A percentile compares a stretch with the other conserved stretches of the same genome.
Conservation (phyloP, 805 yeast genomes). For the Alloascoidea africana region DNA sequence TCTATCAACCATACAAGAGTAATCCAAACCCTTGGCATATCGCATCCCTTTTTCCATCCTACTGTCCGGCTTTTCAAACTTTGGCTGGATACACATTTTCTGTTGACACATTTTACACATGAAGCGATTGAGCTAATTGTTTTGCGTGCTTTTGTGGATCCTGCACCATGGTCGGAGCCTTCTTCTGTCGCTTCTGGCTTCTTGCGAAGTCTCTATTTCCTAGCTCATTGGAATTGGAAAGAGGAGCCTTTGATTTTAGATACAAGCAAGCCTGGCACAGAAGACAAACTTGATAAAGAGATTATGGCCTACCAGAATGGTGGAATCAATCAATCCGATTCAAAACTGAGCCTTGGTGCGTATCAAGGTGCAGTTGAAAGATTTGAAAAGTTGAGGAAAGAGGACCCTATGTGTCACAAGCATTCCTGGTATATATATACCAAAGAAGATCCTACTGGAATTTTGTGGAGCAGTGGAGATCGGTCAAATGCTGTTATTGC, state of each 20-base stretch:
- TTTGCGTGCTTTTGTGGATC: slow-evolving; percentile 71
- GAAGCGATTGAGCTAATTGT: slow-evolving; percentile 76
- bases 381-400: slow-evolving; percentile 52
- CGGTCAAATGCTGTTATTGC: slow-evolving; percentile 55
- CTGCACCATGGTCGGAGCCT: slow-evolving; percentile 75
- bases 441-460: slow-evolving; percentile 76
- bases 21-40: slow-evolving; percentile 51
- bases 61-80: slow-evolving; percentile 73
- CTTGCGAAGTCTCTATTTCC: slow-evolving; percentile 49
- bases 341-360: slow-evolving; percentile 44
- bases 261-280: slow-evolving; percentile 30
- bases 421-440: slow-evolving; percentile 76
- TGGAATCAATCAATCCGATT: too few relatives aligned
- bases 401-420: slow-evolving; percentile 70
- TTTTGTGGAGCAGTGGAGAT: slow-evolving; percentile 48
- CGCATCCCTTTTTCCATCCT: slow-evolving; percentile 61
- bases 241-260: slow-evolving; percentile 77
- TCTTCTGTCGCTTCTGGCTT: slow-evolving; percentile 72
- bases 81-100: slow-evolving; percentile 79
- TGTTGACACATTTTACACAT: slow-evolving; percentile 57
- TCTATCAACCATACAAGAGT: slow-evolving; percentile 72
- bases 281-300: slow-evolving; percentile 34
- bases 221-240: slow-evolving; percentile 89
- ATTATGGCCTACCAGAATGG: too few relatives aligned
- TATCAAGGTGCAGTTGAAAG: slow-evolving; percentile 47